Conservation (phyloP, 768 basidiomycete species). For the Boletus vinaceobasis region DNA sequence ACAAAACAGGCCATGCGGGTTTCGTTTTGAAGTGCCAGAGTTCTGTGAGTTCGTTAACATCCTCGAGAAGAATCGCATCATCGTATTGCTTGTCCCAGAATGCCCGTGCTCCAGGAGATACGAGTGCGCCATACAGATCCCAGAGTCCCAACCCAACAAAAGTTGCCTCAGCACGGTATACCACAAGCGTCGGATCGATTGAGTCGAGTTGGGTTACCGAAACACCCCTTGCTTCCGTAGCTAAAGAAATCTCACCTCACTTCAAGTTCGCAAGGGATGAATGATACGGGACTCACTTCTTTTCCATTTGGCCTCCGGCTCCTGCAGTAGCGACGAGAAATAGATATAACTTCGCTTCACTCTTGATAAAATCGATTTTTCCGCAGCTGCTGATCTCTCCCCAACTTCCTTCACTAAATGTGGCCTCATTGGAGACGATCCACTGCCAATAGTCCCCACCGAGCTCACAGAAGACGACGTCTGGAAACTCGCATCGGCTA, state of each 20-base stretch:
- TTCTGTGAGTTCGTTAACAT: slow-evolving; percentile 87
- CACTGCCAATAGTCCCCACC: slow-evolving; percentile 43
- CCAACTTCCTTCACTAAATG: slow-evolving; percentile 38
- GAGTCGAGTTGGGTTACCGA: slow-evolving; percentile 94
- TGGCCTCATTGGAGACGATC: slow-evolving; percentile 23
- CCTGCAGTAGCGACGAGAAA: slow-evolving; percentile 93
- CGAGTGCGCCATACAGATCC: slow-evolving; percentile 88
- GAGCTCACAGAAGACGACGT: slow-evolving; percentile 61
- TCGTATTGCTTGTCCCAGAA: slow-evolving; percentile 92
- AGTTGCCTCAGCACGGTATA: slow-evolving; percentile 94
- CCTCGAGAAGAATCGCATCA: slow-evolving; percentile 80
- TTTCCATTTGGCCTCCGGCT: slow-evolving; percentile 97
- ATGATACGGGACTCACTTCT: slow-evolving; percentile 53
- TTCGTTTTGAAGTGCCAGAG: slow-evolving; percentile 92
- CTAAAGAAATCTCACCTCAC: slow-evolving; percentile 36
- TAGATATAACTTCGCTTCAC: slow-evolving; percentile 95
- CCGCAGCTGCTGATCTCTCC: slow-evolving; percentile 55
- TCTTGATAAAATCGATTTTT: slow-evolving; percentile 81
- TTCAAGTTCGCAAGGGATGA: not conserved
- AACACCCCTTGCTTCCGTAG: slow-evolving; percentile 83
- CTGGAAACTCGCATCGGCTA: slow-evolving; percentile 62
- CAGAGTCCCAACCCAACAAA: slow-evolving; percentile 95
- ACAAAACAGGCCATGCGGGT: slow-evolving; percentile 93
- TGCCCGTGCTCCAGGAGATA: slow-evolving; percentile 76
- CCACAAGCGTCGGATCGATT: slow-evolving; percentile 93